Conservation (phyloP, 768 basidiomycete species). For the Trametes maxima region DNA sequence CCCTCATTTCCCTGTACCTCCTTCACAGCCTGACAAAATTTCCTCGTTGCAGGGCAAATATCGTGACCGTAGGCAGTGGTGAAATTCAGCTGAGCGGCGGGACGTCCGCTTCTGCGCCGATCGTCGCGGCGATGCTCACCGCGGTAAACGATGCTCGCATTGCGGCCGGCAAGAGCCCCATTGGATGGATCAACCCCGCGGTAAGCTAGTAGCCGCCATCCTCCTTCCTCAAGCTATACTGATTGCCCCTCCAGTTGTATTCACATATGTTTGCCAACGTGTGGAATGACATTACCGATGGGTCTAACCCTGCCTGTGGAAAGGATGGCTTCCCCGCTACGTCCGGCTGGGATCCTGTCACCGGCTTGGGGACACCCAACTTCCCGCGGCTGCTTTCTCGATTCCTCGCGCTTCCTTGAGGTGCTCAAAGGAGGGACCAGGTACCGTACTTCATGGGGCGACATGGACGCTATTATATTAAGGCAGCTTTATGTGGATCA, state of each 20-base stretch:
- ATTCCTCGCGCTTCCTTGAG: neutral
- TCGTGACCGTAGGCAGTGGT: conserved; percentile 31
- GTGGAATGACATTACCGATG: conserved; percentile 33
- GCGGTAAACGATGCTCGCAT: conserved; percentile 45
- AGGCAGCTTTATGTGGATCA: too few species aligned
- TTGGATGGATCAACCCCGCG: conserved; percentile 38
- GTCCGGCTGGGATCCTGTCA: conserved; percentile 37
- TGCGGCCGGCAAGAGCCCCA: conserved; percentile 26
- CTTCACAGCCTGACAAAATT: neutral
- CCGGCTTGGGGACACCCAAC: conserved; percentile 32
- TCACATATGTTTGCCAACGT: conserved; percentile 40
- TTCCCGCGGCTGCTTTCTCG: conserved; percentile 17
- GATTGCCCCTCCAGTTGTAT: conserved; percentile 42
- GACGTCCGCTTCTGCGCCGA: conserved; percentile 63
- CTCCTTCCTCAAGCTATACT: neutral
- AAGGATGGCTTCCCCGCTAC: conserved; percentile 33
- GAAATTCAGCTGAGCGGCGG: conserved; percentile 44
- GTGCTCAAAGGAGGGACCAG: neutral
- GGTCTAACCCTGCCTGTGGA: conserved; percentile 34
- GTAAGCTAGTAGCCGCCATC: neutral
- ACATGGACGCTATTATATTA: too few species aligned
- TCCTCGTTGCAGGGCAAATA: neutral
- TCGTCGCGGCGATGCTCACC: conserved; percentile 61
- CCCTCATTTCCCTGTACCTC: neutral
- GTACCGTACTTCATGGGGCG: too few species aligned